Base-by-base conservation (phyloP, 2,329 filamentous ascomycete species). In the Monilinia aucupariae region DNA sequence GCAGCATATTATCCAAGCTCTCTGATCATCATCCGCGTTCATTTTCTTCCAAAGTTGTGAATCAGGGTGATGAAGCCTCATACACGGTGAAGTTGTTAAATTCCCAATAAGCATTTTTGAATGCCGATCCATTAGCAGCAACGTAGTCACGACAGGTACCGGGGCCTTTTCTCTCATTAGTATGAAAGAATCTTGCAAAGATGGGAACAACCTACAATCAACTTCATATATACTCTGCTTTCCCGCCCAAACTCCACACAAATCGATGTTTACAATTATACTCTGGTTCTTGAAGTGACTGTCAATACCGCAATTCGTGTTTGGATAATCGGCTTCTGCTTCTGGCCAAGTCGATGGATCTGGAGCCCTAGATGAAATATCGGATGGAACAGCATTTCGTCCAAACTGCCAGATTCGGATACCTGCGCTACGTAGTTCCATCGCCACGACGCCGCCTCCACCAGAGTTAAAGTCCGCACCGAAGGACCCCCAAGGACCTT, bases 191-290 rank as follows among this genome's bases (percentile, higher is more conserved):
- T 47, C n/a, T 22, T 22, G 2, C 8, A 25, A 12, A 13, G 13
- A 58, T 7, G 2, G 50, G 32, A 60, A 47, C 8, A 43, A 67
- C 70, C 50, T 59, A 70, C 71, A 73, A 64, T 53, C 69, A 54
- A 69, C 61, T 25, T 58, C 50, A 64, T 70, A 73, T 48, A 70
- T 55, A 56, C 22, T 73, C 63, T 76, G 12, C 71, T 74, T 79
- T 81, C 90, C 90, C 6, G 92, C 92, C 92, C 92, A 96, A 73
- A 87, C 85, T 32, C 92, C 92, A 76, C 92, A 97, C 73, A 96
- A 89, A 41, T 89, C 89, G 3, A 87, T 94, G 76, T 93, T 86
- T 74, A 93, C 87, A 69, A 93, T 84, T 68, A 97, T 86, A 71
- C 87, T 84, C 78, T 96, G 83, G 65, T 88, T 78, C 65, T 78